phyloP scores from a whole-genome alignment of 164 flowering plant species.

The Vitis cinerea region DNA sequence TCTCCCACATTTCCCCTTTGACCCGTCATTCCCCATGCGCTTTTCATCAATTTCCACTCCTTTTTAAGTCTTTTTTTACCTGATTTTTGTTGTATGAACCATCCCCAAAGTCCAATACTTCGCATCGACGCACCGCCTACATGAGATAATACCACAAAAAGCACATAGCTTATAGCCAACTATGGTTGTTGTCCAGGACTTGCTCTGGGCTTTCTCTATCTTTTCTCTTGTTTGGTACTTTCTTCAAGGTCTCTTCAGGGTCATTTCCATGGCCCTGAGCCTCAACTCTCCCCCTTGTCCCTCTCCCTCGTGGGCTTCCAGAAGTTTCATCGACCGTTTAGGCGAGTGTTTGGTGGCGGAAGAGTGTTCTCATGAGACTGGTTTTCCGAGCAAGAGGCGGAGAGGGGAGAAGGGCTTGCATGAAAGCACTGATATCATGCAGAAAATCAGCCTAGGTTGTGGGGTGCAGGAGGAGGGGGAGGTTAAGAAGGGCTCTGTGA shows the following conservation, averaged over 20 bases:
- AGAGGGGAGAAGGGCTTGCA: background rate
- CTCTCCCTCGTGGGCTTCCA: background rate
- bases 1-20: slow-evolving; percentile 8
- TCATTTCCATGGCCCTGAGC: slow-evolving; percentile 17
- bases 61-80: background rate
- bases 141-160: background rate
- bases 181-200: slow-evolving; percentile 17
- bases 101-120: background rate
- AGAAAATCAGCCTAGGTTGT: background rate
- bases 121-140: background rate
- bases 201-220: slow-evolving; percentile 24
- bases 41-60: background rate
- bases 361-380: no score
- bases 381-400: background rate
- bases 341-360: background rate
- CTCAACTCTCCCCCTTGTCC: slow-evolving; percentile 14
- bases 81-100: background rate
- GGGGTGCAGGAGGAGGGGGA: background rate
- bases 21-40: slow-evolving; percentile 12
- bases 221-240: slow-evolving; percentile 15
- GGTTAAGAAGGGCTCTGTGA: background rate
- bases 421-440: background rate
- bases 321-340: no score
- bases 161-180: background rate
- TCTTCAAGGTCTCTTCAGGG: slow-evolving; percentile 9